Base-by-base conservation (phyloP, 345 rosid species). In the Kandelia obovata region DNA sequence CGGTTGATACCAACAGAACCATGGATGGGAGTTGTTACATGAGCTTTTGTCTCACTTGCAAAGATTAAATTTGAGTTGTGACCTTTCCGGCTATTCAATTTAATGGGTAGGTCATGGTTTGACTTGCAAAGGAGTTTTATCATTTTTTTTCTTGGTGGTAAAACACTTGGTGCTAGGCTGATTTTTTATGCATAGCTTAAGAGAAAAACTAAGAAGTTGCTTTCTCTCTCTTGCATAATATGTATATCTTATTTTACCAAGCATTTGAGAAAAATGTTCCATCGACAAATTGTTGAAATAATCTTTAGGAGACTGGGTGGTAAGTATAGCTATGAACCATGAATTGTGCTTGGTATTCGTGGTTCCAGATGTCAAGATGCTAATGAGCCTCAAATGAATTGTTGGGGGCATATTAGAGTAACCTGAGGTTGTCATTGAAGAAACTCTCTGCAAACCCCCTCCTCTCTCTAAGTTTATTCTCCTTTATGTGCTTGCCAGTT, bases 1-100 rank as follows among this genome's bases (percentile, higher is more conserved):
- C 82, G 97, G 76, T 74, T 92, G 83, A 92, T 95, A 71, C 98
- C 97, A 0, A 80, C 91, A 7, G 92, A 77, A 35, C 99, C 99
- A 72, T 95, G 96, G 86, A 91, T 95, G 58, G 99, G 96, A 81
- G 96, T 96, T 61, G 98, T 77, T 76, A 79, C 86, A 43, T 92
- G 96, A 97, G 96, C 99, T 61, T 95, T 95, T 75, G 99, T 95
- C 61, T 90, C 98, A 49, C 94, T 92, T 82, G 98, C 99, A 35
- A 92, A 84, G 79, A 90, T 95, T 21, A 21, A 21, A 21, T 21
- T 21, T 21, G 21, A 88, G 70, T 70, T 95, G 66, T 93, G 97
- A 53, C 98, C 96, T 21, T 95, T 95, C 79, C 91, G 96, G 62
- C 74, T 95, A 78, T 92, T 92, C 87, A 95, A 95, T 80, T 62